phyloP scores from a whole-genome alignment of 2,329 filamentous ascomycete species.

The Zymoseptoria ardabiliae region DNA sequence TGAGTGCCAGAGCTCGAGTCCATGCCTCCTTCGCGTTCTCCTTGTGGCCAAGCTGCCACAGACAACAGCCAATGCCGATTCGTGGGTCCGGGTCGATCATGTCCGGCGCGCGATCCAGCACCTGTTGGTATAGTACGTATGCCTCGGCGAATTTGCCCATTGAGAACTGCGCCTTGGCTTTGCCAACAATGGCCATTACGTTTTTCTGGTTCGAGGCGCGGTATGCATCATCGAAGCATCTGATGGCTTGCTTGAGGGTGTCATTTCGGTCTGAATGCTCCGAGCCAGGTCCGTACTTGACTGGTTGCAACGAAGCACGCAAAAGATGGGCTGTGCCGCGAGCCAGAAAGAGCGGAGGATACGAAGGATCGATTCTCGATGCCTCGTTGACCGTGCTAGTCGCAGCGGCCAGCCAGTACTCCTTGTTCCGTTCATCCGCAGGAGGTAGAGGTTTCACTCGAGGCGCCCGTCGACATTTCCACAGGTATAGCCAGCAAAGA shows the following conservation, averaged over 20 bases:
- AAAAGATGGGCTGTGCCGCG: constrained; percentile 84
- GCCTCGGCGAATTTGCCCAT: constrained; percentile 80
- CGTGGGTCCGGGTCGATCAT: constrained; percentile 89
- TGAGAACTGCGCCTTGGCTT: constrained; percentile 78
- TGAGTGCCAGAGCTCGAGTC: constrained; percentile 78
- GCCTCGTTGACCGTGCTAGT: constrained; percentile 90
- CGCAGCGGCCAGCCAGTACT: constrained; percentile 84
- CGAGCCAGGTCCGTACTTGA: constrained; percentile 56
- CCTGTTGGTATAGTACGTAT: constrained; percentile 77
- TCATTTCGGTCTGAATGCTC: constrained; percentile 67
- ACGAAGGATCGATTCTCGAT: constrained; percentile 85
- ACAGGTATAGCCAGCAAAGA: constrained; percentile 84
- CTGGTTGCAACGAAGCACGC: constrained; percentile 75
- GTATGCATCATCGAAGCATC: constrained; percentile 90
- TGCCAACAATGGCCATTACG: constrained; percentile 85
- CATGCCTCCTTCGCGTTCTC: constrained; percentile 86
- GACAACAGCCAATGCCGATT: constrained; percentile 91
- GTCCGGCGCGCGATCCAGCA: constrained; percentile 75
- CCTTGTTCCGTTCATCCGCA: constrained; percentile 79
- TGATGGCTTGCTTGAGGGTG: constrained; percentile 74
- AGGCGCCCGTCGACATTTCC: constrained; percentile 78
- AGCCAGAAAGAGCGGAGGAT: constrained; percentile 83
- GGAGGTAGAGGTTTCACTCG: constrained; percentile 53
- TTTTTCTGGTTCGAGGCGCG: constrained; percentile 79
- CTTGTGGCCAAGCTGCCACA: constrained; percentile 94